A percentile compares a stretch with the other conserved stretches of the same genome.
phyloP scores from a whole-genome alignment of 306 rosid species.

The Senna tora region DNA sequence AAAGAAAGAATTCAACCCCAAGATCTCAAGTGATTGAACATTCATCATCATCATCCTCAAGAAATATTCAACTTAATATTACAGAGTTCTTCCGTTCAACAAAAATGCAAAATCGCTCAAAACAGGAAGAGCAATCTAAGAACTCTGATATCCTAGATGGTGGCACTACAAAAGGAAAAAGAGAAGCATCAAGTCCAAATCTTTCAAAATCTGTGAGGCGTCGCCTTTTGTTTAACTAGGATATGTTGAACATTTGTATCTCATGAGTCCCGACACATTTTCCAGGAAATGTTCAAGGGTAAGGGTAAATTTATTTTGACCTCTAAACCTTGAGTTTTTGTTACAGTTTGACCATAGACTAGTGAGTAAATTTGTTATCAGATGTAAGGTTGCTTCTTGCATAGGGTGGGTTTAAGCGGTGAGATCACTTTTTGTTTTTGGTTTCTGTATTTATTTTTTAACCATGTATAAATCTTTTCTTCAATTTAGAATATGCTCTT shows the following conservation, averaged over 20 bases:
- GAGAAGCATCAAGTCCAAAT: slow-evolving; percentile 49
- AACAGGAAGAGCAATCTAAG: slow-evolving; percentile 48
- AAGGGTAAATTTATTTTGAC: slow-evolving; percentile 20
- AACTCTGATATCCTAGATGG: slow-evolving; percentile 32
- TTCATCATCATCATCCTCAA: slow-evolving; percentile 47
- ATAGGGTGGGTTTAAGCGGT: slow-evolving; percentile 17
- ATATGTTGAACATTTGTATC: slow-evolving; percentile 22
- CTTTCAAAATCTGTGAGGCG: slow-evolving; percentile 79
- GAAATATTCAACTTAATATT: slow-evolving; percentile 59
- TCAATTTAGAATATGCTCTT: not conserved
- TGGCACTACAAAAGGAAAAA: slow-evolving; percentile 50
- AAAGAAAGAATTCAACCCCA: slow-evolving; percentile 45
- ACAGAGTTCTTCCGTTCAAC: slow-evolving; percentile 70
- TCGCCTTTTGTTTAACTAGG: slow-evolving; percentile 77
- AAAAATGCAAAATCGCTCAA: slow-evolving; percentile 49
- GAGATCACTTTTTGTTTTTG: not conserved
- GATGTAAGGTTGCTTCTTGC: slow-evolving; percentile 7
- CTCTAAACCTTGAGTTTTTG: not conserved
- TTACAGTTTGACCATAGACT: slow-evolving; percentile 7
- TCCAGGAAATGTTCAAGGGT: not conserved
- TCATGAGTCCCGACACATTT: not conserved
- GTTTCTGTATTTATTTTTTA: not conserved
- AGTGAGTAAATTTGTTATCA: slow-evolving; percentile 11
- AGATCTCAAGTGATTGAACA: slow-evolving; percentile 46
- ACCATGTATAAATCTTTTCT: not conserved